phyloP scores from a whole-genome alignment of 805 yeast species.

The Yarrowia sp. region DNA sequence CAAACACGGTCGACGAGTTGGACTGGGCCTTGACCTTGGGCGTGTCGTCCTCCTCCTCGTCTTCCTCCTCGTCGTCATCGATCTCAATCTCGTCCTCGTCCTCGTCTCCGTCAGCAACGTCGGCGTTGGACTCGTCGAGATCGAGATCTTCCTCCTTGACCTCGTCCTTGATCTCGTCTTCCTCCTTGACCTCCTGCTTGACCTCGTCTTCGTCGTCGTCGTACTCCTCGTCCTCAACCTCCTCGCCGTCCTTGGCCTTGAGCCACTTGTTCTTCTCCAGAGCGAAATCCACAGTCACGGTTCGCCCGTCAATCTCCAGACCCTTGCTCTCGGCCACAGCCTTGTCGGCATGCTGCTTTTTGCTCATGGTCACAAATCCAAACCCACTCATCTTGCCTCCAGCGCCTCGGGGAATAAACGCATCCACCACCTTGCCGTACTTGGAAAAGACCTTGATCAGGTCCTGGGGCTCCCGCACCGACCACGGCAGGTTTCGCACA shows the following conservation, averaged over 20 bases:
- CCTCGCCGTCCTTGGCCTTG: constrained; percentile 54
- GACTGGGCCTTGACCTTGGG: constrained; percentile 47
- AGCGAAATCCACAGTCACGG: constrained; percentile 93
- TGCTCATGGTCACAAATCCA: constrained; percentile 91
- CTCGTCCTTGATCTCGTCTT: constrained; percentile 47
- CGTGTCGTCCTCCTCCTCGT: constrained; percentile 46
- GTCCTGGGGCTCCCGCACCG: constrained; percentile 77
- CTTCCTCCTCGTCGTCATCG: constrained; percentile 53
- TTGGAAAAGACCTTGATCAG: constrained; percentile 72
- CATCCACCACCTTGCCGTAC: constrained; percentile 88
- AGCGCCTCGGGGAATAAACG: constrained; percentile 82
- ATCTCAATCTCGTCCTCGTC: constrained; percentile 48
- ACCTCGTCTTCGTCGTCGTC: constrained; percentile 50
- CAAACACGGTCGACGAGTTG: constrained; percentile 66
- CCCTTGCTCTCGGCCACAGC: constrained; percentile 81
- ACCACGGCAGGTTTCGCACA: constrained; percentile 95
- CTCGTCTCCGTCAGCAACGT: constrained; percentile 46
- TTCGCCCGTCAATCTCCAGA: constrained; percentile 84
- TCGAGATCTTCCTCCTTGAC: constrained; percentile 48
- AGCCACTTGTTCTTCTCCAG: constrained; percentile 88
- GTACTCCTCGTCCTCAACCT: constrained; percentile 53
- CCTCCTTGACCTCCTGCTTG: constrained; percentile 50
- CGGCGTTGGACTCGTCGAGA: constrained; percentile 47
- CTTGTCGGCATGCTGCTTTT: constrained; percentile 72
- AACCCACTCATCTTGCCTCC: constrained; percentile 94